Base-by-base conservation (phyloP, 2,329 filamentous ascomycete genomes). In the Didymella arachidicola region DNA sequence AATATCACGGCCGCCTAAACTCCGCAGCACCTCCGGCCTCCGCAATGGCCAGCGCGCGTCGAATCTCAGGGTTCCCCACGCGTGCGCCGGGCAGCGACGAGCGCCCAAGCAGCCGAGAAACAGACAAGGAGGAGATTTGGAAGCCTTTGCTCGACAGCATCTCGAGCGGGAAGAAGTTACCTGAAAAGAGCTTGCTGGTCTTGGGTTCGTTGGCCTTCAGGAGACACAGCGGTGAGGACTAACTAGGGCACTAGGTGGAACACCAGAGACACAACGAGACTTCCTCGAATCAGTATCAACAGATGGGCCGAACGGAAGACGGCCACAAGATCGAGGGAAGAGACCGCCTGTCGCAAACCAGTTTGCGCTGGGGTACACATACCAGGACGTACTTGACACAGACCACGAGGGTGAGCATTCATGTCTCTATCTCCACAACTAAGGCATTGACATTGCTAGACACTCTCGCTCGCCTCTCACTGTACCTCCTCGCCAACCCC, bases 321-420 rank as follows among this genome's bases (percentile, higher is more conserved):
- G 87, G 84, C 77, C 83, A 81, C 70, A 83, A 83, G 74, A 82
- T 72, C 70, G 82, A 73, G 67, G 69, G 72, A 77, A 67, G 75
- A 84, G 85, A 61, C 89, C 92, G 2, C 92, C 92, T 22, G 86
- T 97, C 72, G 93, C 93, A 54, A 97, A 97, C 74, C 90, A 90
- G 73, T 97, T 96, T 78, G 93, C 93, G 11, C 80, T 97, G 59
- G 93, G 93, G 50, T 97, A 97, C 76, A 97, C 93, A 53, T 97
- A 97, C 79, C 92, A 96, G 76, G 92, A 97, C 78, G 92, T 97
- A 36, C 83, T 97, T 36, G 93, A 97, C 77, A 90, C 92, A 56
- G 93, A 97, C 74, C 93, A 96, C 77, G 94, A 97, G 83, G 91
- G 91, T 93, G 78, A 59, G 78, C 71, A n/a, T 7, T 19, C 5